Percentiles rank a stretch among this genome's conserved stretches.
phyloP scores from a whole-genome alignment of 108 stramenopile species.

The Craspedostauros australis region DNA sequence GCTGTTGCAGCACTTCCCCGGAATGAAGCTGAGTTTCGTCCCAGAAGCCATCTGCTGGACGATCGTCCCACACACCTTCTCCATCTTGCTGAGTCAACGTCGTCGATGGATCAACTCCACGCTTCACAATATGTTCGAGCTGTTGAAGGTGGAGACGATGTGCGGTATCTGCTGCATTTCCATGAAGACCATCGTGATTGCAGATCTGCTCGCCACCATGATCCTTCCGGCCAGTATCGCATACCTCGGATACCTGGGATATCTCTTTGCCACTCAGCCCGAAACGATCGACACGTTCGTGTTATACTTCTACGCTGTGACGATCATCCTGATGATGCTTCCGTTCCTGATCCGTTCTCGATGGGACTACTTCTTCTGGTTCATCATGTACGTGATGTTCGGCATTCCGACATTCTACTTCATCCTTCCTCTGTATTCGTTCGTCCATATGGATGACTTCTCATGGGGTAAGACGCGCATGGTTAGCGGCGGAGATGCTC shows the following conservation, averaged over 20 bases:
- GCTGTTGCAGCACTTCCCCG: conserved; percentile 45
- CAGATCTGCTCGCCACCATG: conserved; percentile 49
- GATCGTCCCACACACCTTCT: conserved; percentile 42
- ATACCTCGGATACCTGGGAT: conserved; percentile 52
- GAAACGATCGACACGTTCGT: not conserved
- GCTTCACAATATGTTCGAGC: conserved; percentile 61
- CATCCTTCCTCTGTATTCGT: too few relatives aligned
- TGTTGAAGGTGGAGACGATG: too few relatives aligned
- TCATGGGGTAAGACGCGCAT: conserved; percentile 55
- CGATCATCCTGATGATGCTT: not conserved
- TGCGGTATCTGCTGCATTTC: conserved; percentile 54
- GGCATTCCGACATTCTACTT: conserved; percentile 56
- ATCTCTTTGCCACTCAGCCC: conserved; percentile 1
- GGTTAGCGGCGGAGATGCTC: not conserved
- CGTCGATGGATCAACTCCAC: conserved; percentile 63
- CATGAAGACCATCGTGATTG: conserved; percentile 47
- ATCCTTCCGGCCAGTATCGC: conserved; percentile 45
- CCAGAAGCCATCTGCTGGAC: conserved; percentile 55
- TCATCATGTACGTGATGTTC: conserved; percentile 30
- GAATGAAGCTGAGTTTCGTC: conserved; percentile 41
- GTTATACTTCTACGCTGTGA: not conserved
- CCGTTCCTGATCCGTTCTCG: not conserved
- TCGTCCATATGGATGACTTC: too few relatives aligned
- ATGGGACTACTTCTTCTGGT: too few relatives aligned
- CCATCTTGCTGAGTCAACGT: conserved; percentile 25